Evolutionary conservation across 1,139 yeast species (phyloP).

Genomic region (Hyphopichia khmerensis): DNA sequence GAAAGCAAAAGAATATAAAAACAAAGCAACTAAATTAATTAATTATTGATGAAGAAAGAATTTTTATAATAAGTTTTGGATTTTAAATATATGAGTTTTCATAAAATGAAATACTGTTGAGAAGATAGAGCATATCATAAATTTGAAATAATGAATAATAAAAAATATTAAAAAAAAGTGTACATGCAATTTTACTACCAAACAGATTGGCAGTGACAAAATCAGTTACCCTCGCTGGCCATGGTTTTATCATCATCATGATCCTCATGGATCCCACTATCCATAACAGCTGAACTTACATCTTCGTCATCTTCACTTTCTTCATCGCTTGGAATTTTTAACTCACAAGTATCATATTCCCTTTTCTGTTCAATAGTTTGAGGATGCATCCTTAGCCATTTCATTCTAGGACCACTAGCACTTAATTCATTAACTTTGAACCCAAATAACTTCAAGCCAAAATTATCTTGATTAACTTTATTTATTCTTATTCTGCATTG

Average conservation of each 20-base stretch:
- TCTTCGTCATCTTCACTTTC: slow-evolving; percentile 26
- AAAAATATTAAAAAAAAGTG: not conserved
- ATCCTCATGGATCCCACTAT: slow-evolving; percentile 19
- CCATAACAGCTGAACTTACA: slow-evolving; percentile 18
- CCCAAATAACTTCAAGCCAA: slow-evolving; percentile 82
- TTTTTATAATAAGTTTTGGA: too few relatives aligned
- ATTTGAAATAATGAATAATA: not conserved
- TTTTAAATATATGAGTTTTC: too few relatives aligned
- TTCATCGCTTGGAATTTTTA: slow-evolving; percentile 42
- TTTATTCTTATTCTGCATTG: slow-evolving; percentile 49
- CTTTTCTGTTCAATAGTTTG: slow-evolving; percentile 52
- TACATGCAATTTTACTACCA: not conserved
- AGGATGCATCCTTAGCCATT: slow-evolving; percentile 85
- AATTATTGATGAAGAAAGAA: too few relatives aligned
- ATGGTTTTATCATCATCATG: slow-evolving; percentile 42
- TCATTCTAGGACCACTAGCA: slow-evolving; percentile 87
- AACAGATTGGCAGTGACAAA: not conserved
- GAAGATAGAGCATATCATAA: too few relatives aligned
- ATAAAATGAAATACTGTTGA: too few relatives aligned
- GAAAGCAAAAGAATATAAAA: not conserved
- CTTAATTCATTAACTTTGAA: slow-evolving; percentile 77
- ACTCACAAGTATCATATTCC: slow-evolving; percentile 65
- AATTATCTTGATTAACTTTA: slow-evolving; percentile 53
- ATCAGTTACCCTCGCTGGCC: slow-evolving; percentile 38
- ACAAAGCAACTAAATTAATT: too few relatives aligned